Evolutionary conservation across 2,329 filamentous ascomycete genomes (phyloP), one percentile per base, ranked within the genome.

Genomic region (Stylonectria norvegica): DNA sequence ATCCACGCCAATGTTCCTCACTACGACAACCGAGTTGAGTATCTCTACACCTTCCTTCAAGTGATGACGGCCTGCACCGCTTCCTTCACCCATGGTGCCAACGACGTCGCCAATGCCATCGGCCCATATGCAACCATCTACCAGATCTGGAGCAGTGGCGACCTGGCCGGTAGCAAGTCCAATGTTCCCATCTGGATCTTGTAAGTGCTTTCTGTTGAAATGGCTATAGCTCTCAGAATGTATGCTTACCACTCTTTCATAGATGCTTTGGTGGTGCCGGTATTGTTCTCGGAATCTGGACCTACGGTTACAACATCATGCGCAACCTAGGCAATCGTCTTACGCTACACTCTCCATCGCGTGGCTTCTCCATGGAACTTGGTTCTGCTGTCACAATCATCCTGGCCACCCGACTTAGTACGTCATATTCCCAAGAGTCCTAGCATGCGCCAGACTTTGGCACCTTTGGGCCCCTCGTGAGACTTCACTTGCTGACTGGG

Each of bases 251-350:
- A 15, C 6, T 11, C 5, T 5, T 14, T 5, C 3, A 5, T 3
- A 57, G 55, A 15, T 70, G 68, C 43, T 73, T 77, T 19, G 73
- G 75, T 38, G 75, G 74, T 59, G 62, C 62, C 1, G 67, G 53
- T 44, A 75, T 81, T 31, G 72, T 71, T 38, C 64, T 79, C 27
- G 78, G 79, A 50, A 69, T 81, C 49, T 78, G 75, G 71, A 79
- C 76, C n/a, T 71, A 81, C 43, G 78, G 78, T 14, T 83, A 81
- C 63, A 78, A 81, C 58, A 81, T 83, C 56, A 83, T 83, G 78
- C 70, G 72, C 39, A 76, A 76, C 51, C 69, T 82, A 43, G 79
- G 78, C 41, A 82, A 82, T 65, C 73, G 75, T 42, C 69, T 82
- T 47, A 82, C 79, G 5, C 70, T 78, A 2, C 76, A 80, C 66